These are phyloP conservation scores for Ophiostoma piceae DNA, from an alignment of 2,329 filamentous ascomycete genomes.

Conservation along the genomic window DNA sequence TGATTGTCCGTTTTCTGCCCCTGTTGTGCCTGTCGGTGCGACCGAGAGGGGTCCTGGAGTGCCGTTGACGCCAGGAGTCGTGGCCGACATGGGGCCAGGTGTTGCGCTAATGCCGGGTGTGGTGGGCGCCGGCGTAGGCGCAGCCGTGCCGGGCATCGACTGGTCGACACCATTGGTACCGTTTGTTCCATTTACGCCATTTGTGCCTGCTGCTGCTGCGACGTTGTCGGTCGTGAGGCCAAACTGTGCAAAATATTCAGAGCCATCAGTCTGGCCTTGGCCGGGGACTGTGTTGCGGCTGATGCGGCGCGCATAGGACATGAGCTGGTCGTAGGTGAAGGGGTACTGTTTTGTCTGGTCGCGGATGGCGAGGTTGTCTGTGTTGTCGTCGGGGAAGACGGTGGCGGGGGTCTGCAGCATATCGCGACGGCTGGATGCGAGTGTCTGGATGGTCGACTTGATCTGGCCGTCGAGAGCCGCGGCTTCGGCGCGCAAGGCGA, in stretches of 20 bases:
- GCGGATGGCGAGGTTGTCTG: constrained; percentile 29
- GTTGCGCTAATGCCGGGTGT: constrained; percentile 20
- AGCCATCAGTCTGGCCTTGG: constrained; percentile 44
- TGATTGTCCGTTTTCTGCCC: not conserved
- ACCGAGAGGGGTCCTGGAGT: constrained; percentile 4
- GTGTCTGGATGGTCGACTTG: constrained; percentile 61
- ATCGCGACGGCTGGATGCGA: constrained; percentile 68
- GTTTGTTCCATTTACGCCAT: constrained; percentile 14
- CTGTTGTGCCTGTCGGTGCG: constrained; percentile 13
- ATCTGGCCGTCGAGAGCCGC: constrained; percentile 65
- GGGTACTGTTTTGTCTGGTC: constrained; percentile 38
- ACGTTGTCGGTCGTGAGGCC: not conserved
- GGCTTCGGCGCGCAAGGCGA: constrained; percentile 61
- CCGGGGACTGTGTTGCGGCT: constrained; percentile 73
- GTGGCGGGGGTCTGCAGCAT: constrained; percentile 60
- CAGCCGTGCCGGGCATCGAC: constrained; percentile 20
- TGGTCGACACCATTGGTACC: not conserved
- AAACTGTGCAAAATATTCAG: constrained; percentile 28
- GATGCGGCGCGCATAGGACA: constrained; percentile 73
- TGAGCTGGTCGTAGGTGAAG: constrained; percentile 66
- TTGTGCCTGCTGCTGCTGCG: not conserved
- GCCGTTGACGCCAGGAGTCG: constrained; percentile 16
- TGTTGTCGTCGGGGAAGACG: constrained; percentile 43
- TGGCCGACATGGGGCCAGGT: not conserved
- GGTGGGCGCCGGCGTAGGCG: constrained; percentile 24